Percentiles rank a stretch among this genome's conserved stretches.
Conservation (phyloP, 2,329 filamentous ascomycete genomes). For the Penicillium polonicum region DNA sequence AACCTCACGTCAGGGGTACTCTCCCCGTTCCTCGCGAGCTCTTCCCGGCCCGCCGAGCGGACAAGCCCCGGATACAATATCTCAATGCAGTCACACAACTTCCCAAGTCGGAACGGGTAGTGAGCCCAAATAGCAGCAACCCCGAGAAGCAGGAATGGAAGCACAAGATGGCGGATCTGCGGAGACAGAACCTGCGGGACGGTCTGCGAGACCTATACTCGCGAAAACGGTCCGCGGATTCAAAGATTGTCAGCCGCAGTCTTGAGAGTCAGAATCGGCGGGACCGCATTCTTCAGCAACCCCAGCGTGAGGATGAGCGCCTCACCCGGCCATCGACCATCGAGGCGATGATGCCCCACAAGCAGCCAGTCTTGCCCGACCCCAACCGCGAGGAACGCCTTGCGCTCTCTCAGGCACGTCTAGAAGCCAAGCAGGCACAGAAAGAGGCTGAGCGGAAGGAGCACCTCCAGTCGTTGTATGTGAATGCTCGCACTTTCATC, state of each 20-base stretch:
- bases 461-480: slow-evolving; percentile 81
- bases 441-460: slow-evolving; percentile 64
- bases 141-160: slow-evolving; percentile 64
- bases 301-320: slow-evolving; percentile 72
- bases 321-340: slow-evolving; percentile 70
- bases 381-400: slow-evolving; percentile 59
- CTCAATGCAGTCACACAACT: slow-evolving; percentile 58
- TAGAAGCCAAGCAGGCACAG: slow-evolving; percentile 47
- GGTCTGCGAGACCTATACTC: slow-evolving; percentile 68
- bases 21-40: slow-evolving; percentile 80
- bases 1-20: slow-evolving; percentile 65
- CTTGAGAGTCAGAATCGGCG: slow-evolving; percentile 51
- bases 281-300: slow-evolving; percentile 56
- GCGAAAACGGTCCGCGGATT: slow-evolving; percentile 56
- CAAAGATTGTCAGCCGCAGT: slow-evolving; percentile 43
- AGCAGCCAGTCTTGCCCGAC: slow-evolving; percentile 58
- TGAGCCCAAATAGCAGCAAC: slow-evolving; percentile 40
- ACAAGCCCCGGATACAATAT: slow-evolving; percentile 64
- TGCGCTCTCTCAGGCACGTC: slow-evolving; percentile 43
- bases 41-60: slow-evolving; percentile 62
- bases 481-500: slow-evolving; percentile 84
- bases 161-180: slow-evolving; percentile 66
- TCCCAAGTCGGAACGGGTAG: slow-evolving; percentile 43
- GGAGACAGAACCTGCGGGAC: slow-evolving; percentile 69
- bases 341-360: slow-evolving; percentile 48